Percentiles rank a stretch among this genome's conserved stretches.
Evolutionary conservation across 2,329 filamentous ascomycete species (phyloP).

Genomic region (Microsporum canis): DNA sequence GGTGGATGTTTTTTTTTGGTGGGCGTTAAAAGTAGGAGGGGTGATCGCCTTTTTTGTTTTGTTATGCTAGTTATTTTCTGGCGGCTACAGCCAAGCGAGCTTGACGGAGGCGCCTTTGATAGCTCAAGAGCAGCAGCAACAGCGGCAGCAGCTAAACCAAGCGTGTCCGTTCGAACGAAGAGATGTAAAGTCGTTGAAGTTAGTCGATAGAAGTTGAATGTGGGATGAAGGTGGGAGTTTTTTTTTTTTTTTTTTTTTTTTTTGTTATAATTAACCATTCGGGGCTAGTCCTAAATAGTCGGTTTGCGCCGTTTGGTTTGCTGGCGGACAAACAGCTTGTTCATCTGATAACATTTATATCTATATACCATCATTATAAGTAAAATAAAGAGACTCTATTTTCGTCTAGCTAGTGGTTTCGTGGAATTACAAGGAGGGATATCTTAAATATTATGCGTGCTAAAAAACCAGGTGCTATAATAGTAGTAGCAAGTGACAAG

Average conservation of each 20-base stretch:
- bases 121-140: neutral
- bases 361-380: neutral
- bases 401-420: neutral
- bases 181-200: neutral
- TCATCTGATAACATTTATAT: neutral
- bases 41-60: neutral
- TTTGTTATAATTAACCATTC: neutral
- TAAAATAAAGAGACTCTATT: neutral
- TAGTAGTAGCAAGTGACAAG: neutral
- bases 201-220: neutral
- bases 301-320: neutral
- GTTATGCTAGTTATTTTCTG: neutral
- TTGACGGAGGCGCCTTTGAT: neutral
- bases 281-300: neutral
- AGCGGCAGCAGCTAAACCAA: neutral
- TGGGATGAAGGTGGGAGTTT: neutral
- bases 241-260: neutral
- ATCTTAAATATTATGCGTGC: neutral
- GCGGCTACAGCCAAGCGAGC: neutral
- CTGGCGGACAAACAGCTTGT: neutral
- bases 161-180: neutral
- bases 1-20: neutral
- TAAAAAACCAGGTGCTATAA: neutral
- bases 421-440: slow-evolving; percentile 1
- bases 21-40: neutral